A percentile compares a stretch with the other conserved stretches of the same genome.
Conservation (phyloP, 2,329 filamentous ascomycete species). For the Onygenales sp. region DNA sequence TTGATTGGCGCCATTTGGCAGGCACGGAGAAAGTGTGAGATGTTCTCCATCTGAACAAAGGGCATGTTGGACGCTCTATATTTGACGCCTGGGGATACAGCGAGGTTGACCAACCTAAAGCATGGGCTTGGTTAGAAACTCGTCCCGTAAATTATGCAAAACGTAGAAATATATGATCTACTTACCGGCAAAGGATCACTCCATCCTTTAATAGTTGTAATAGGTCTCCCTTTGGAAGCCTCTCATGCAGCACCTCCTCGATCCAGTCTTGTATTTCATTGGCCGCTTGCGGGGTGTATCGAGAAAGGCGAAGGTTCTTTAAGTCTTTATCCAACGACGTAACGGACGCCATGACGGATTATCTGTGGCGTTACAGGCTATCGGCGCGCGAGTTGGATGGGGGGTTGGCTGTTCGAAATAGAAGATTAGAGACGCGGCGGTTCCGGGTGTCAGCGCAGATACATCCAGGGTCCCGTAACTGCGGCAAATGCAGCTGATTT, state of each 20-base stretch:
- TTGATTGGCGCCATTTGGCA: conserved; percentile 78
- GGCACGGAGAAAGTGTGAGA: conserved; percentile 85
- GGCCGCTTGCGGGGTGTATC: conserved; percentile 84
- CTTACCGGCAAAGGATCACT: conserved; percentile 82
- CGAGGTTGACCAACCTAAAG: conserved; percentile 69
- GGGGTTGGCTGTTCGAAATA: neutral
- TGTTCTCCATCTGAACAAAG: conserved; percentile 99
- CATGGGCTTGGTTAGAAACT: conserved; percentile 18
- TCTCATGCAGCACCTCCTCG: conserved; percentile 66
- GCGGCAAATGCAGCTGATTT: too few species aligned
- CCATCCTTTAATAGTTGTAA: conserved; percentile 84
- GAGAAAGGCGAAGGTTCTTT: conserved; percentile 81
- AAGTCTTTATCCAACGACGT: conserved; percentile 90
- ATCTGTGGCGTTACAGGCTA: neutral
- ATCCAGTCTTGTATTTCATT: conserved; percentile 82
- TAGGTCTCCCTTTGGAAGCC: conserved; percentile 63
- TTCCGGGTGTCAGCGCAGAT: neutral
- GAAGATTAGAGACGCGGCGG: neutral
- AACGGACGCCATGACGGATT: conserved; percentile 73
- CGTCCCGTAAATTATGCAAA: conserved; percentile 5
- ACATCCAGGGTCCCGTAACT: neutral
- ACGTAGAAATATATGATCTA: neutral
- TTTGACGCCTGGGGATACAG: conserved; percentile 64
- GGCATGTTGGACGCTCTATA: conserved; percentile 93
- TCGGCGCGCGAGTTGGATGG: neutral